Evolutionary conservation across 805 yeast genomes (phyloP).

Genomic region (Groenewaldozyma tartarivorans): DNA sequence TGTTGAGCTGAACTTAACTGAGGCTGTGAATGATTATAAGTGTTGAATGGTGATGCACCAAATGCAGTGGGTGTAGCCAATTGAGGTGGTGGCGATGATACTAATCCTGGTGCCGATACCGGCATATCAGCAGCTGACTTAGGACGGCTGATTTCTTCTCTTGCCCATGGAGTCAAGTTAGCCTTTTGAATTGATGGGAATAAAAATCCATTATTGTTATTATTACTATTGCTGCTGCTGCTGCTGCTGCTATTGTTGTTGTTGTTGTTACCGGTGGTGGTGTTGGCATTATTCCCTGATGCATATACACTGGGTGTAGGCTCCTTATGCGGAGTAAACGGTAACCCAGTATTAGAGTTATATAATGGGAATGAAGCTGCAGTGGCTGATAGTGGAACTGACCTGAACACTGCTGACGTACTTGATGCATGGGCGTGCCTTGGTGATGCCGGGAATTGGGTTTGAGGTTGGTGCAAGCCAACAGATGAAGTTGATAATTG

Average conservation of each 20-base stretch:
- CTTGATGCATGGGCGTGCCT: not conserved
- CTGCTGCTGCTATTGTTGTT: not conserved
- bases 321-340: conserved; percentile 5
- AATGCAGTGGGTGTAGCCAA: not conserved
- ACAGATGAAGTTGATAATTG: not conserved
- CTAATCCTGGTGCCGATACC: conserved; percentile 1
- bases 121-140: conserved; percentile 18
- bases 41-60: not conserved
- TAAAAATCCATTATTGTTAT: conserved; percentile 1
- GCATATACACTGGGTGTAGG: not conserved
- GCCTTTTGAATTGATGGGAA: conserved; percentile 9
- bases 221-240: not conserved
- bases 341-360: not conserved
- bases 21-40: not conserved
- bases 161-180: conserved; percentile 19
- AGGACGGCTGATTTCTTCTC: conserved; percentile 21
- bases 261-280: not conserved
- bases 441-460: not conserved
- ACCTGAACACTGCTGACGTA: not conserved
- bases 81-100: conserved; percentile 2
- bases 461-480: not conserved
- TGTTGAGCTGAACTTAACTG: not conserved
- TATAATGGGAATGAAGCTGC: not conserved
- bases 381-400: not conserved
- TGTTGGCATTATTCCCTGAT: not conserved